Percentiles rank a stretch among this genome's conserved stretches.
These are phyloP conservation scores for Senna tora DNA, from an alignment of 306 rosid genomes.

Conservation along the genomic window DNA sequence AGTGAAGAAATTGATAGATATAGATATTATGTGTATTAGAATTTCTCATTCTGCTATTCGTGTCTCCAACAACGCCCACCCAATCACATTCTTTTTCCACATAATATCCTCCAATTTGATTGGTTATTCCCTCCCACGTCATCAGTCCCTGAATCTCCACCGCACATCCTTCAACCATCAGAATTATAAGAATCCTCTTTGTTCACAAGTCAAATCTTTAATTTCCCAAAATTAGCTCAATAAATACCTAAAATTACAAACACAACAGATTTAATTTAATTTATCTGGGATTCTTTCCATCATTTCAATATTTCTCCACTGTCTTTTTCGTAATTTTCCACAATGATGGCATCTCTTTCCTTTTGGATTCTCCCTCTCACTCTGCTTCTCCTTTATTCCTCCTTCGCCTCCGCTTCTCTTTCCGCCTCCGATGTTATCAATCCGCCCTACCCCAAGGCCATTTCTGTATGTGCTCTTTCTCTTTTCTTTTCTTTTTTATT, in stretches of 20 bases:
- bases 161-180: not conserved
- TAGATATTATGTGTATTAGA: no score
- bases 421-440: conserved; percentile 44
- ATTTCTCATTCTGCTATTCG: not conserved
- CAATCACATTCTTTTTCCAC: conserved; percentile 43
- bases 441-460: conserved; percentile 61
- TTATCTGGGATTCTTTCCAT: not conserved
- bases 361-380: conserved; percentile 18
- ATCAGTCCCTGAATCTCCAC: conserved; percentile 37
- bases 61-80: conserved; percentile 46
- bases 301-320: not conserved
- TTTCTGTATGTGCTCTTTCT: conserved; percentile 51
- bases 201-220: no score
- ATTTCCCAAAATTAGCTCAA: not conserved
- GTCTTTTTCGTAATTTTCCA: not conserved
- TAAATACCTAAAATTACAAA: not conserved
- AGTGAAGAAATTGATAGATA: no score
- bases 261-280: not conserved
- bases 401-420: conserved; percentile 37
- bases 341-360: conserved; percentile 28
- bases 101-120: conserved; percentile 45
- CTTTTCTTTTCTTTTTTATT: no score
- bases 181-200: no score
- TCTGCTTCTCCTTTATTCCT: conserved; percentile 34
- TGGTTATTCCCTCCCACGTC: conserved; percentile 63